These are phyloP conservation scores for Stephania yunnanensis DNA, from an alignment of 164 flowering plant genomes.

Conservation along the genomic window DNA sequence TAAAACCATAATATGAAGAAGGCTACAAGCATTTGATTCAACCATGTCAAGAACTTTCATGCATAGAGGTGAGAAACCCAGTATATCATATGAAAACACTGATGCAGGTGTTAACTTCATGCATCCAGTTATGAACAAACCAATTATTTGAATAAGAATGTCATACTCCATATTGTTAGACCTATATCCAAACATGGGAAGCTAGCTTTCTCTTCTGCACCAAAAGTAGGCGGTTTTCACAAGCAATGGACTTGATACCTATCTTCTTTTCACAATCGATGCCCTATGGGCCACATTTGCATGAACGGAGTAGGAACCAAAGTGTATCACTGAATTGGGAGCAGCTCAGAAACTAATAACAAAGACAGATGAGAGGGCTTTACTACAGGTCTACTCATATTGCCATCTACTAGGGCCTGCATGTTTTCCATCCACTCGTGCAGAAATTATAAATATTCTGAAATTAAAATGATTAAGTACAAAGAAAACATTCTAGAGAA, in stretches of 20 bases:
- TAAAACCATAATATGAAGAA: background rate
- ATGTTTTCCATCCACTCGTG: background rate
- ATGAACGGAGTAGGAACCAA: background rate
- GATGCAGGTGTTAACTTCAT: background rate
- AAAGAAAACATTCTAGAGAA: background rate
- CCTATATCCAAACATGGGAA: background rate
- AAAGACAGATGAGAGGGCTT: background rate
- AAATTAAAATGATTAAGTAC: background rate
- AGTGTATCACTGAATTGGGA: background rate
- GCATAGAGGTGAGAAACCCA: background rate
- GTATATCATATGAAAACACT: background rate
- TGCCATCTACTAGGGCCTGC: constrained; percentile 1
- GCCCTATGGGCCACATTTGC: background rate
- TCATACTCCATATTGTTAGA: background rate
- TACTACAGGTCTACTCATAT: background rate
- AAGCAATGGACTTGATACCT: background rate
- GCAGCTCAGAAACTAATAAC: background rate
- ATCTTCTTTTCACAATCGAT: background rate
- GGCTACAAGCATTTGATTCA: background rate
- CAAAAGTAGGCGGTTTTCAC: background rate
- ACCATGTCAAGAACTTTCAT: background rate
- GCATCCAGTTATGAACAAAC: background rate
- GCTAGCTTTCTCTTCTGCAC: background rate
- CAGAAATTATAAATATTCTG: background rate
- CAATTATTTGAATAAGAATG: background rate